Percentiles rank a stretch among this genome's conserved stretches.
Evolutionary conservation across 1,284 basidiomycete species (phyloP).

Genomic region (Jaminaea rosea): DNA sequence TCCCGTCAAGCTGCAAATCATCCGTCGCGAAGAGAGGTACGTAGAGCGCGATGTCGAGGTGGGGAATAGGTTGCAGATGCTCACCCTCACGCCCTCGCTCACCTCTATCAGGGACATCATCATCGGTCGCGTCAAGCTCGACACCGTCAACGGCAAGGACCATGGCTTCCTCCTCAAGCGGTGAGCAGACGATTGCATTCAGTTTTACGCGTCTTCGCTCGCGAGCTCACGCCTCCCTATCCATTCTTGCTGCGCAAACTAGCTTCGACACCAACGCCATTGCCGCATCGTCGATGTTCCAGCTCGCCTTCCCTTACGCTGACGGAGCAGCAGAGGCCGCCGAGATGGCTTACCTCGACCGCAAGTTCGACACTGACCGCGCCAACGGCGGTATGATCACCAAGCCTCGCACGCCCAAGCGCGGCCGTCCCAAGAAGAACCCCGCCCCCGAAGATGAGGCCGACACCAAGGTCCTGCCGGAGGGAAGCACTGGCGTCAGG

Average conservation of each 20-base stretch:
- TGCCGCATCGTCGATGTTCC: conserved; percentile 94
- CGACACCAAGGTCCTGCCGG: conserved; percentile 20
- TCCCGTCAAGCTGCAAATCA: conserved; percentile 69
- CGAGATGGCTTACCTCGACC: conserved; percentile 76
- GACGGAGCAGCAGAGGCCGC: conserved; percentile 67
- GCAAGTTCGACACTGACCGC: conserved; percentile 65
- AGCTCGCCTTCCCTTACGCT: conserved; percentile 84
- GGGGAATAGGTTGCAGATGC: not conserved
- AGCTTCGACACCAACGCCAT: conserved; percentile 93
- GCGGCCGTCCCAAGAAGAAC: conserved; percentile 14
- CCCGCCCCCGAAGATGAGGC: conserved; percentile 13
- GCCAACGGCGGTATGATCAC: conserved; percentile 64
- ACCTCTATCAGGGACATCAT: conserved; percentile 57
- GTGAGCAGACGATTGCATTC: not conserved
- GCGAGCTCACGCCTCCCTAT: not conserved
- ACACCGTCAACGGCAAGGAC: conserved; percentile 54
- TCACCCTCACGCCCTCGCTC: not conserved
- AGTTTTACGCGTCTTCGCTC: not conserved
- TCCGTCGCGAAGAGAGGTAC: conserved; percentile 63
- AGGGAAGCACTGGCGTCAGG: conserved; percentile 49
- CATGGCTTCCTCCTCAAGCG: conserved; percentile 31
- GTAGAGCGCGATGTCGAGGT: not conserved
- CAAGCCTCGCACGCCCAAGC: conserved; percentile 14
- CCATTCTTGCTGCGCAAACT: conserved; percentile 51
- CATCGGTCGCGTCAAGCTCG: conserved; percentile 86